phyloP scores from a whole-genome alignment of 1,284 basidiomycete genomes.

The Leccinum variabile region DNA sequence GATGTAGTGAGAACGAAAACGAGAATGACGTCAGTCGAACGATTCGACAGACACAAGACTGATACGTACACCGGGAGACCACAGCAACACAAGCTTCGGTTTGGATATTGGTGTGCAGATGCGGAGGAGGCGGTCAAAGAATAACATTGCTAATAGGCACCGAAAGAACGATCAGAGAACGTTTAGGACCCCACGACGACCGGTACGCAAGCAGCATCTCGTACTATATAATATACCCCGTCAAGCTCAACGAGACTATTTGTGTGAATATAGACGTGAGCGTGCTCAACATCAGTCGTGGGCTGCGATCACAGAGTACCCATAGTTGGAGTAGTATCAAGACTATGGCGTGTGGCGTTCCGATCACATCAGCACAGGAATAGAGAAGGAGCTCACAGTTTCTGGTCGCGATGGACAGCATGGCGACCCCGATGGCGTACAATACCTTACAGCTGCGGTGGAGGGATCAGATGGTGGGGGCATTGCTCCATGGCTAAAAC shows the following conservation, averaged over 20 bases:
- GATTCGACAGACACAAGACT: background rate
- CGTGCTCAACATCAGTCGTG: constrained; percentile 38
- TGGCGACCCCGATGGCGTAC: constrained; percentile 25
- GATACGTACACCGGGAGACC: constrained; percentile 30
- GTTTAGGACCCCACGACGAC: background rate
- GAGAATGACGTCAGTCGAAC: background rate
- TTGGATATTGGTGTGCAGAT: constrained; percentile 19
- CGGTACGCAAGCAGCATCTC: constrained; percentile 34
- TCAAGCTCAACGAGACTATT: constrained; percentile 28
- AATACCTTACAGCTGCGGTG: constrained; percentile 38
- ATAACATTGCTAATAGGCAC: constrained; percentile 8
- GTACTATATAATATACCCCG: constrained; percentile 33
- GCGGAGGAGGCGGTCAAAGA: constrained; percentile 9
- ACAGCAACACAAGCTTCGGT: constrained; percentile 29
- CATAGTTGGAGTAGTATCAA: constrained; percentile 40
- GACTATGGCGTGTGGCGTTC: constrained; percentile 5
- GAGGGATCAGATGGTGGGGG: background rate
- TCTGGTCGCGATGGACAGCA: constrained; percentile 38
- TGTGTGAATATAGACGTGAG: constrained; percentile 38
- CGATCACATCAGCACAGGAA: constrained; percentile 1
- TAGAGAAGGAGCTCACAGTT: constrained; percentile 37
- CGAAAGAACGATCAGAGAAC: no score
- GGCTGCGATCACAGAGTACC: constrained; percentile 41
- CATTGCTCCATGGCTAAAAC: constrained; percentile 2
- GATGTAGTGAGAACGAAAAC: background rate